These are phyloP conservation scores for Albugo candida DNA, from an alignment of 352 stramenopile species.

Conservation along the genomic window DNA sequence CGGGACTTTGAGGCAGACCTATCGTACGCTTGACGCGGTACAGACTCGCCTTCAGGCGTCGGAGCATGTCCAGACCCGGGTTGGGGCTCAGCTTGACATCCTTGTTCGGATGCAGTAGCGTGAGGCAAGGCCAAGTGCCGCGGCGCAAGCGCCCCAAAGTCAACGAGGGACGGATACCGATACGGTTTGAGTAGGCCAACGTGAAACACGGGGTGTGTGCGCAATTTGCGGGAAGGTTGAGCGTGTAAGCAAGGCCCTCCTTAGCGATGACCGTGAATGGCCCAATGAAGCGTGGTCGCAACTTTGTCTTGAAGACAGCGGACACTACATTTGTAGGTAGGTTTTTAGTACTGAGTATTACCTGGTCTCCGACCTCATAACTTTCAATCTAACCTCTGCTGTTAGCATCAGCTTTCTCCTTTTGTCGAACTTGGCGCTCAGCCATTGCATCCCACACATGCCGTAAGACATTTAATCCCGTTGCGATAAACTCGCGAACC, in stretches of 20 bases:
- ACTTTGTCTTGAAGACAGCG: too few species aligned
- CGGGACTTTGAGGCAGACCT: too few species aligned
- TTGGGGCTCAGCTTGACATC: too few species aligned
- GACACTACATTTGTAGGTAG: slow-evolving; percentile 4
- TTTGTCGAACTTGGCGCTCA: slow-evolving; percentile 8
- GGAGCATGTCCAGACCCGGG: too few species aligned
- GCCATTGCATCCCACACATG: slow-evolving; percentile 8
- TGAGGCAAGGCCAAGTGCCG: too few species aligned
- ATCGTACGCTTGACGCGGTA: too few species aligned
- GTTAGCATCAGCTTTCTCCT: slow-evolving; percentile 4
- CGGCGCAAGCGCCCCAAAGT: too few species aligned
- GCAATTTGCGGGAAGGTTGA: slow-evolving; percentile 9
- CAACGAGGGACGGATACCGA: neutral
- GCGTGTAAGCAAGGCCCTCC: slow-evolving; percentile 8
- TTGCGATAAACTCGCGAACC: slow-evolving; percentile 3
- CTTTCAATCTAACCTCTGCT: slow-evolving; percentile 3
- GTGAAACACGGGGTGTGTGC: slow-evolving; percentile 9
- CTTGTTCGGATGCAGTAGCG: too few species aligned
- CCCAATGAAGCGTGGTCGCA: too few species aligned
- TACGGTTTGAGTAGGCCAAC: slow-evolving; percentile 11
- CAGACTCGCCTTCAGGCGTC: too few species aligned
- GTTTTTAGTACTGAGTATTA: slow-evolving; percentile 9
- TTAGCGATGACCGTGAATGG: slow-evolving; percentile 9
- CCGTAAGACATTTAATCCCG: slow-evolving; percentile 3
- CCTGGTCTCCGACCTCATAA: slow-evolving; percentile 7